Conservation (phyloP, 768 basidiomycete species). For the Rubroboletus pulcherrimus region DNA sequence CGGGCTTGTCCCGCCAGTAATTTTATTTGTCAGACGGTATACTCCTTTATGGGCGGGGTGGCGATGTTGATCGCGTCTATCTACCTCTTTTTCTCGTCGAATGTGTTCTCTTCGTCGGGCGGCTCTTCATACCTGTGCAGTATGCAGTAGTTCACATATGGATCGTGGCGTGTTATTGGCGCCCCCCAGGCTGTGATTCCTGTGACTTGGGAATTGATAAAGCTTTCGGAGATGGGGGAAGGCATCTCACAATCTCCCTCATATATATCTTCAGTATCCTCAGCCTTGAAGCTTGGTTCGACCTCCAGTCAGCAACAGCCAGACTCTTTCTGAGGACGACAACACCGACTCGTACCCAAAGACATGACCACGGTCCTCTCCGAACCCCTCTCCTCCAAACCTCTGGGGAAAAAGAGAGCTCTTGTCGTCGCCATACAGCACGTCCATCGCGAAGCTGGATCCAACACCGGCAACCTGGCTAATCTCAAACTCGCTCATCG, state of each 20-base stretch:
- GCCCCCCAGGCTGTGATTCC: not conserved
- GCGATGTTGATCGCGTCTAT: not conserved
- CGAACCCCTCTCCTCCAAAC: not conserved
- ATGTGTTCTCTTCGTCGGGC: not conserved
- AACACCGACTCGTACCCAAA: not conserved
- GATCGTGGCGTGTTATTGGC: not conserved
- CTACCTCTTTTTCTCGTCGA: not conserved
- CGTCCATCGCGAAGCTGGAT: slow-evolving; percentile 1
- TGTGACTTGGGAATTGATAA: not conserved
- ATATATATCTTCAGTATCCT: not conserved
- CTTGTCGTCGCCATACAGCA: slow-evolving; percentile 18
- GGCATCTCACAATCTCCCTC: not conserved
- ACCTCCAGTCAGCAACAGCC: no score
- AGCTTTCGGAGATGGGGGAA: no score
- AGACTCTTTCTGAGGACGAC: not conserved
- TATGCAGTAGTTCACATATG: not conserved
- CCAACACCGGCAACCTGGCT: not conserved
- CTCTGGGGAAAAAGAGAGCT: slow-evolving; percentile 13
- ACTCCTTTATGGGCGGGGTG: no score
- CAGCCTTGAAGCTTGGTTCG: not conserved
- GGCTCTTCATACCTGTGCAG: not conserved
- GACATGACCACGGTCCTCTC: not conserved
- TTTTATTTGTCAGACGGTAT: no score
- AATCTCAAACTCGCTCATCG: slow-evolving; percentile 19
- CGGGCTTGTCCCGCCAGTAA: not conserved